Evolutionary conservation across 1,139 yeast genomes (phyloP), one percentile per base, ranked within the genome.

Genomic region (Candida tropicalis): DNA sequence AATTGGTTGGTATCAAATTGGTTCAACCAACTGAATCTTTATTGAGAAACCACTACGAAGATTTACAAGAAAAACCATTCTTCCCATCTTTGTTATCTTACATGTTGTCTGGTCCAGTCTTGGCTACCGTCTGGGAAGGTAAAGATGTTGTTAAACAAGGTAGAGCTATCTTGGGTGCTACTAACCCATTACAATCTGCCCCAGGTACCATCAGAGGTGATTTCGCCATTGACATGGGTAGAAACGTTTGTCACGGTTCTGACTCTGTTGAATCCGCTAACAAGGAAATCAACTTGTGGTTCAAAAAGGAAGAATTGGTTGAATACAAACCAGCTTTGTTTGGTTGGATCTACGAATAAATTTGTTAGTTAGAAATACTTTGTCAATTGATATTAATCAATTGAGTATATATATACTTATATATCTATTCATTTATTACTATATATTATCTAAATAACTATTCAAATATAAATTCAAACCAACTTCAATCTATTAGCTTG

Each of bases 171-270:
- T 84, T 95, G 65, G 99, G 99, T 77, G 98, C 99, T 60, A 95
- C 99, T 77, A 91, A 95, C 88, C 99, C 99, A 69, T 82, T 87
- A 70, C 83, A 80, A 63, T 87, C 97, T 61, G 93, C 95, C 58
- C 98, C 98, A 73, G 99, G 99, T 73, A 93, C 99, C 77, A 93
- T 95, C 83, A 90, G 99, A 81, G 98, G 97, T 71, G 98, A 93
- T 78, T 87, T 74, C 57, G 95, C 93, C 64, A 71, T 86, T 63
- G 99, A 95, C 76, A 89, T 89, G 82, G 99, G 99, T 72, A 90
- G 99, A 86, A 95, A 95, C 82, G 97, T 93, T 63, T 81, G 87
- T 70, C 99, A 95, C 83, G 99, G 99, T 73, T 91, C 98, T 57
- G 99, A 95, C 82, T 89, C 98, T 56, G 99, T 95, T 66, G 99